Conservation (phyloP, 441 rosid genomes). For the Breynia disticha region DNA sequence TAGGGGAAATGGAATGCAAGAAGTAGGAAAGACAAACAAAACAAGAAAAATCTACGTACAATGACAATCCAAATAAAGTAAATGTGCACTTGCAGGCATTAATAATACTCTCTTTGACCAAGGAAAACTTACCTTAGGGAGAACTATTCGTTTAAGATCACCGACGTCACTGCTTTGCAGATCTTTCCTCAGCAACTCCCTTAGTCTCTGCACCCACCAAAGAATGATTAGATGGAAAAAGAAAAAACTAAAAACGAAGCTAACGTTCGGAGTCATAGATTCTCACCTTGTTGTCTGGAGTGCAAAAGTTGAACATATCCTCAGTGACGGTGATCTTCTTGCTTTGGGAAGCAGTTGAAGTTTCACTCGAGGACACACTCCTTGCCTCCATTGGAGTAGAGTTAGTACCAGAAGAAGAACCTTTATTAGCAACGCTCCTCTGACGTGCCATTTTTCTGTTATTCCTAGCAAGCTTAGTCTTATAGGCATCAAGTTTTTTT, state of each 20-base stretch:
- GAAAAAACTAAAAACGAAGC: constrained; percentile 2
- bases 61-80: neutral
- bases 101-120: too few relatives aligned
- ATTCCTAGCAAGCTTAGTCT: constrained; percentile 48
- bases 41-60: constrained; percentile 4
- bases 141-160: constrained; percentile 53
- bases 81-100: too few relatives aligned
- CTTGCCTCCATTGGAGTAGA: constrained; percentile 16
- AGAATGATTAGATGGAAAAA: neutral
- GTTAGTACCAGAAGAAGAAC: constrained; percentile 19
- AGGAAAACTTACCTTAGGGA: constrained; percentile 54
- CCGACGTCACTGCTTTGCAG: constrained; percentile 70
- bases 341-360: neutral
- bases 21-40: constrained; percentile 9
- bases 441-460: constrained; percentile 57
- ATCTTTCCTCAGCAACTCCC: constrained; percentile 38
- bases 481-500: constrained; percentile 27
- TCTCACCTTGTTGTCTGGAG: constrained; percentile 45
- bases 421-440: constrained; percentile 27
- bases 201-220: constrained; percentile 38
- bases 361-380: constrained; percentile 19
- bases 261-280: constrained; percentile 1
- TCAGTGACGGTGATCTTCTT: neutral
- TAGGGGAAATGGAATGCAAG: neutral
- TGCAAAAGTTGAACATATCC: constrained; percentile 28